Conservation (phyloP, 2,329 filamentous ascomycete species). For the Onygenales sp. region DNA sequence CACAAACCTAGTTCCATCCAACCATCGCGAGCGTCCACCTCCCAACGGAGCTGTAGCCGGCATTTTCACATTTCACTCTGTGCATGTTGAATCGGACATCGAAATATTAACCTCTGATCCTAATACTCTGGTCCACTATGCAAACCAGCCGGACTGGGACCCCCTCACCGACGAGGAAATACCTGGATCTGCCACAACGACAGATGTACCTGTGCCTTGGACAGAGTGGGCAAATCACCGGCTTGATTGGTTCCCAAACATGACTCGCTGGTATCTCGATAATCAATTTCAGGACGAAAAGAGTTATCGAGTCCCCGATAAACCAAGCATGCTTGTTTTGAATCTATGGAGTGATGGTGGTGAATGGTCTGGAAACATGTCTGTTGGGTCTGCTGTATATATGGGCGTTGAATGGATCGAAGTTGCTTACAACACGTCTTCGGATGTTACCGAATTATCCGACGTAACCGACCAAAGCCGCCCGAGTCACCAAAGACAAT, state of each 20-base stretch:
- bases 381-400: slow-evolving; percentile 25
- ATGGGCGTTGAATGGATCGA: slow-evolving; percentile 35
- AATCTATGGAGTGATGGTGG: slow-evolving; percentile 37
- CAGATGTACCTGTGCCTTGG: slow-evolving; percentile 26
- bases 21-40: slow-evolving; percentile 17
- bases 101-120: slow-evolving; percentile 44
- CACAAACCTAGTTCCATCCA: neutral
- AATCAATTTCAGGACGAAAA: slow-evolving; percentile 21
- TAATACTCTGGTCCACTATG: slow-evolving; percentile 31
- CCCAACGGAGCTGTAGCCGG: slow-evolving; percentile 40
- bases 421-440: slow-evolving; percentile 26
- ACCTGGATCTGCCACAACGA: slow-evolving; percentile 22
- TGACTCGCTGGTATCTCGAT: slow-evolving; percentile 31
- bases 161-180: slow-evolving; percentile 22
- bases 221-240: slow-evolving; percentile 32
- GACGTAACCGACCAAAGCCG: neutral
- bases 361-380: slow-evolving; percentile 32
- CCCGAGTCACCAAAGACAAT: neutral
- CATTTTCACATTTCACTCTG: slow-evolving; percentile 41
- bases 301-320: slow-evolving; percentile 26
- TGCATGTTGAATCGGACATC: slow-evolving; percentile 42
- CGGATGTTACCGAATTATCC: neutral
- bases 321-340: slow-evolving; percentile 28
- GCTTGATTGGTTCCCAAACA: slow-evolving; percentile 29
- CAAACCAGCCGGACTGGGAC: slow-evolving; percentile 35